phyloP scores from a whole-genome alignment of 169 alveolate genomes.

The Plasmodium sp. region DNA sequence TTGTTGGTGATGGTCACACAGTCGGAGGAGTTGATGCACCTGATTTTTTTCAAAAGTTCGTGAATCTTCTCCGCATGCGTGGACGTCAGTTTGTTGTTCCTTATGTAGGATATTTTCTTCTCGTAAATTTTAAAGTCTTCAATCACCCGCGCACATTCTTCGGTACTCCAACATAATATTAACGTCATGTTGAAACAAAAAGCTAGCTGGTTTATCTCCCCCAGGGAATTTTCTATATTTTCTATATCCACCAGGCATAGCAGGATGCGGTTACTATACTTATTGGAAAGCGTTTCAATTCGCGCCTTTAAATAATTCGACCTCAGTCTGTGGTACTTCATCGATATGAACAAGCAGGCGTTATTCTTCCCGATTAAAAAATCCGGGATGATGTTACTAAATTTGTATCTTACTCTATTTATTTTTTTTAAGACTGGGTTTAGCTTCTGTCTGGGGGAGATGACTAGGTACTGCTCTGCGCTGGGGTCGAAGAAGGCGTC shows the following conservation, averaged over 20 bases:
- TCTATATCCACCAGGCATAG: conserved; percentile 68
- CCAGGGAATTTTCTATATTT: conserved; percentile 63
- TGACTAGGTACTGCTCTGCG: conserved; percentile 73
- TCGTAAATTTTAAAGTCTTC: conserved; percentile 67
- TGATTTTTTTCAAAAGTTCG: conserved; percentile 67
- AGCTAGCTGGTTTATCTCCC: conserved; percentile 71
- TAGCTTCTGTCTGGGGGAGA: conserved; percentile 81
- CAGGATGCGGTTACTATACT: conserved; percentile 57
- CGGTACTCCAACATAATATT: conserved; percentile 55
- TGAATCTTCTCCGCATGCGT: conserved; percentile 53
- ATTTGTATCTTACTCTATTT: conserved; percentile 74
- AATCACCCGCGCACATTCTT: conserved; percentile 72
- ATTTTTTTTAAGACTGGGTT: conserved; percentile 83
- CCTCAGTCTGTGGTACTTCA: conserved; percentile 81
- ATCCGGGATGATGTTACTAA: conserved; percentile 80
- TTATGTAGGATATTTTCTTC: conserved; percentile 33
- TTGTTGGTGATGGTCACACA: conserved; percentile 36
- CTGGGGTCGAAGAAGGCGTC: conserved; percentile 23
- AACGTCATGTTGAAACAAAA: conserved; percentile 52
- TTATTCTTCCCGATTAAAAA: conserved; percentile 78
- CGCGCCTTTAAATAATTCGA: conserved; percentile 77
- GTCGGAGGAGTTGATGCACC: conserved; percentile 54
- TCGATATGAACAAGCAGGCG: conserved; percentile 81
- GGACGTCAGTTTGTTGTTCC: conserved; percentile 18
- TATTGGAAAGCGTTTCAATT: conserved; percentile 74